phyloP scores from a whole-genome alignment of 78 protist species.

The Guillardia theta region DNA sequence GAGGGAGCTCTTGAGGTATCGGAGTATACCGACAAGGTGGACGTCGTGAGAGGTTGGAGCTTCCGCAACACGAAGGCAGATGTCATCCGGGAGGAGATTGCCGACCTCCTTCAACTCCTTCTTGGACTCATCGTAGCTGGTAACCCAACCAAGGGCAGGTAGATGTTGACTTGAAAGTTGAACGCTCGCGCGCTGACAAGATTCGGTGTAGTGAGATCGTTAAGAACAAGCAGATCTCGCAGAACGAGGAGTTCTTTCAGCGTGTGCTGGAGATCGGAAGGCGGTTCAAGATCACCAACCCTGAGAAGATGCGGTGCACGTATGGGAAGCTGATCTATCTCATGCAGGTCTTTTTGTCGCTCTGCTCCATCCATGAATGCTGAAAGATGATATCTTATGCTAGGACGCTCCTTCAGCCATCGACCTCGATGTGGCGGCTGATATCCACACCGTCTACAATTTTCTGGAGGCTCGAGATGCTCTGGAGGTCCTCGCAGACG shows the following conservation, averaged over 20 bases:
- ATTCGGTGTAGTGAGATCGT: too few species aligned
- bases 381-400: background rate
- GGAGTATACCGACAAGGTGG: constrained; percentile 83
- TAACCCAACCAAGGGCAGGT: too few species aligned
- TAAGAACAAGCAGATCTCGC: too few species aligned
- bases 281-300: constrained; percentile 78
- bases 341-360: constrained; percentile 54
- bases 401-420: background rate
- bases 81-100: constrained; percentile 61
- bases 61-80: background rate
- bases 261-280: constrained; percentile 80
- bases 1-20: constrained; percentile 44
- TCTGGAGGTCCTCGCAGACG: background rate
- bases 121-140: constrained; percentile 73
- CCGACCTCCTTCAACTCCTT: constrained; percentile 70
- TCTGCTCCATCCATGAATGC: background rate
- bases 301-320: constrained; percentile 67
- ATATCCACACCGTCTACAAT: background rate
- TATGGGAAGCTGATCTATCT: constrained; percentile 86
- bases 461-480: background rate
- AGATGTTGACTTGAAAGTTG: too few species aligned
- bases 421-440: background rate
- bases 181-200: too few species aligned
- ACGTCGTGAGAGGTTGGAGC: constrained; percentile 22
- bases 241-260: constrained; percentile 68